Percentiles rank a stretch among this genome's conserved stretches.
Evolutionary conservation across 768 basidiomycete genomes (phyloP).

Genomic region (Kwoniella sp.): DNA sequence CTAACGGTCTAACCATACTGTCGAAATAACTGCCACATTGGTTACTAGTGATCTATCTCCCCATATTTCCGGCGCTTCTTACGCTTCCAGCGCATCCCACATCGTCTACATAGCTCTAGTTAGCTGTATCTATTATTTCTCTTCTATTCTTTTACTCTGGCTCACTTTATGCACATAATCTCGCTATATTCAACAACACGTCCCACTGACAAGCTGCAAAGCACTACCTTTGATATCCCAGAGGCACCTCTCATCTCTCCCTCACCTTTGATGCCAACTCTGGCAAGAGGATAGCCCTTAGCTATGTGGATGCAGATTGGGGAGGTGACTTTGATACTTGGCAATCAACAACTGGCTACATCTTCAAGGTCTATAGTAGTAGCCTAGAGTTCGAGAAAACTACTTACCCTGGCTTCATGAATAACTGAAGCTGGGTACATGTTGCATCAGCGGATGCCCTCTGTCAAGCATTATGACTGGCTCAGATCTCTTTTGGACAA

Average conservation of each 20-base stretch:
- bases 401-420: slow-evolving; percentile 56
- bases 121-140: too few species aligned
- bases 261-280: slow-evolving; percentile 24
- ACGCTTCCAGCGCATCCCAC: too few species aligned
- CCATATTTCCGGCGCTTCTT: too few species aligned
- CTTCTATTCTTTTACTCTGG: neutral
- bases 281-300: slow-evolving; percentile 50
- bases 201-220: slow-evolving; percentile 29
- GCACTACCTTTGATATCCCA: slow-evolving; percentile 34
- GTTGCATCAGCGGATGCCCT: slow-evolving; percentile 52
- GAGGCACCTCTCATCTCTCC: slow-evolving; percentile 22
- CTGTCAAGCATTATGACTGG: slow-evolving; percentile 58
- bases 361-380: slow-evolving; percentile 56
- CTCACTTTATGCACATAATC: slow-evolving; percentile 18
- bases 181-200: neutral
- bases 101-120: too few species aligned
- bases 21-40: too few species aligned
- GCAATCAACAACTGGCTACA: slow-evolving; percentile 56
- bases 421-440: slow-evolving; percentile 61
- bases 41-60: too few species aligned
- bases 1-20: too few species aligned
- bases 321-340: slow-evolving; percentile 48
- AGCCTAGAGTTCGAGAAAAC: slow-evolving; percentile 56
- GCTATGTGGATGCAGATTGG: slow-evolving; percentile 52
- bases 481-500: slow-evolving; percentile 26